Base-by-base conservation (phyloP, 2,329 filamentous ascomycete species). In the Raffaelea albimanens region DNA sequence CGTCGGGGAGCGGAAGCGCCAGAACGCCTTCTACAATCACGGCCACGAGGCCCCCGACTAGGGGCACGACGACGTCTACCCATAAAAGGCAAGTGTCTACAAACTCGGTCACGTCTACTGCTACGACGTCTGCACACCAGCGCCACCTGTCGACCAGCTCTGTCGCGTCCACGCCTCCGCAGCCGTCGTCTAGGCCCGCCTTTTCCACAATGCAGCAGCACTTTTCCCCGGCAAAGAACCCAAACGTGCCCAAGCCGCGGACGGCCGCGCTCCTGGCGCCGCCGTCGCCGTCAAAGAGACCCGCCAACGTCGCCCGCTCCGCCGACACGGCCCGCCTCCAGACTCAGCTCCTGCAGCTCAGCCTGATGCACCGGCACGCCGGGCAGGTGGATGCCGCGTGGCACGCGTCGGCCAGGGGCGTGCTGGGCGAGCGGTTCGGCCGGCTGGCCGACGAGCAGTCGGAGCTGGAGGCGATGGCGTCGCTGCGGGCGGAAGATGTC, bases 131-230 rank as follows among this genome's bases (percentile, higher is more conserved):
- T 22, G 11, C 5, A 20, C 40, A 18, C 46, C 21, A n/a, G n/a
- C 13, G 23, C 11, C 25, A 21, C 19, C 42, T 43, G 25, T 19
- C 19, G 14, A 18, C 16, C 40, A 7, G 9, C 22, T 48, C 48
- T 18, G 50, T 47, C 20, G 21, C 50, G 20, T 14, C 23, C 18
- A 40, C 46, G 13, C 22, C 29, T 43, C 46, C 42, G 25, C n/a
- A 38, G 25, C 11, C 64, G 18, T 61, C 64, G n/a, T 63, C 66
- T 22, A 72, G 73, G 9, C 77, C 79, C 0, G 66, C 72, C 42
- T 84, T 84, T 62, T 76, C 70, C 43, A 82, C 75, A 1, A 71
- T 78, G 36, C 80, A 85, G 55, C 80, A 85, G 55, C 79, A 84
- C 63, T 84, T 77, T 64, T 82, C 78, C 23, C 82, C 82, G 0